Conservation (phyloP, 2,329 filamentous ascomycete species). For the Cyphellophora europaea region DNA sequence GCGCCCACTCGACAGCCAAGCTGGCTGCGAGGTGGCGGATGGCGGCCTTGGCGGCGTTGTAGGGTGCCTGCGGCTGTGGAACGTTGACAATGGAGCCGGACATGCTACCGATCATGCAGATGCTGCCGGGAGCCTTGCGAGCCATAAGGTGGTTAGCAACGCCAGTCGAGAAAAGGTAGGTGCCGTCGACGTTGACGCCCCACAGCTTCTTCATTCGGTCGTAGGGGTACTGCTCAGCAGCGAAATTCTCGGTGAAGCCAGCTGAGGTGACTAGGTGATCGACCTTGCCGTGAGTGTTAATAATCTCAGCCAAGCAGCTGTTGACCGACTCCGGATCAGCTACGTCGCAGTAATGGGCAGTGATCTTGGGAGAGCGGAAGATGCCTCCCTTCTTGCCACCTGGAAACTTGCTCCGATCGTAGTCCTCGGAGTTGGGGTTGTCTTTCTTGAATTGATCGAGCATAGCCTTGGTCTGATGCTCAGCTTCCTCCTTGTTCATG, state of each 20-base stretch:
- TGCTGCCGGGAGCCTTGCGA: slow-evolving; percentile 64
- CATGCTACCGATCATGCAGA: slow-evolving; percentile 96
- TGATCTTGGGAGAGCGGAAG: slow-evolving; percentile 66
- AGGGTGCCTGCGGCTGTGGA: slow-evolving; percentile 84
- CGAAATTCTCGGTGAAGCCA: slow-evolving; percentile 92
- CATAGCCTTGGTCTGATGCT: slow-evolving; percentile 64
- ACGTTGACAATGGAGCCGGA: slow-evolving; percentile 89
- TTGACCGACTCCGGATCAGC: slow-evolving; percentile 71
- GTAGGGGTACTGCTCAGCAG: slow-evolving; percentile 81
- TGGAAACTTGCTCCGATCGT: slow-evolving; percentile 10
- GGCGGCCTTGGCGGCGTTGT: slow-evolving; percentile 88
- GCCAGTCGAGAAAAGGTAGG: slow-evolving; percentile 27
- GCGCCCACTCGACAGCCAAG: slow-evolving; percentile 89
- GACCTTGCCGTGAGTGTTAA: slow-evolving; percentile 67
- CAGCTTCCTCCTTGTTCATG: slow-evolving; percentile 81
- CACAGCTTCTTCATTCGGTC: slow-evolving; percentile 89
- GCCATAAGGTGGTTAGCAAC: slow-evolving; percentile 66
- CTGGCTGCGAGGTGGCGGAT: slow-evolving; percentile 80
- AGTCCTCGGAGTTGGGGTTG: slow-evolving; percentile 48
- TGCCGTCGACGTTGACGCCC: slow-evolving; percentile 74
- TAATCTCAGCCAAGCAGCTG: slow-evolving; percentile 59
- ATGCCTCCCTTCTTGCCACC: slow-evolving; percentile 7
- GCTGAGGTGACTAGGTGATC: slow-evolving; percentile 93
- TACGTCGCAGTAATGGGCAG: slow-evolving; percentile 84
- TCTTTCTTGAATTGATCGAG: slow-evolving; percentile 68